phyloP scores from a whole-genome alignment of 2,329 filamentous ascomycete genomes.

The Ceratocystis alfenasii region DNA sequence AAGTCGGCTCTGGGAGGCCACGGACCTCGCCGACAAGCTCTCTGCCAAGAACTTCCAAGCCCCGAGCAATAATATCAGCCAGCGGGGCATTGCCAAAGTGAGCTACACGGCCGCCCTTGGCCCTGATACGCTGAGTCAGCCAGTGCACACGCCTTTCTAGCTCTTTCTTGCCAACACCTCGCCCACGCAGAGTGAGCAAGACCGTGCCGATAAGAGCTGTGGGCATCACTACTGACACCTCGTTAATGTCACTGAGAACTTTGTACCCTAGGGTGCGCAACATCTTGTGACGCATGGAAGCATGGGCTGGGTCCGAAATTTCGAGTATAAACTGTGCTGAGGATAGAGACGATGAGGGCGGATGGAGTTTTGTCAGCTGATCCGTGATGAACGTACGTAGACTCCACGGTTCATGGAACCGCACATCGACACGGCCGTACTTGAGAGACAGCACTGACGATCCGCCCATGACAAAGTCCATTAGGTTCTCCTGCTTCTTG shows the following conservation, averaged over 20 bases:
- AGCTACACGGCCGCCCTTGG: slow-evolving; percentile 82
- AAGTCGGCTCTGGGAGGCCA: slow-evolving; percentile 78
- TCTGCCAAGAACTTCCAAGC: slow-evolving; percentile 80
- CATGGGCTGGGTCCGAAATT: slow-evolving; percentile 32
- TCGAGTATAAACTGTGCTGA: slow-evolving; percentile 32
- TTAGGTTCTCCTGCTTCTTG: slow-evolving; percentile 88
- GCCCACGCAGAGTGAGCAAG: slow-evolving; percentile 75
- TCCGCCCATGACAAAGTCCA: slow-evolving; percentile 71
- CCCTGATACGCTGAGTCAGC: slow-evolving; percentile 68
- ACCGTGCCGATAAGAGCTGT: slow-evolving; percentile 93
- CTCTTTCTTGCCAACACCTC: slow-evolving; percentile 80
- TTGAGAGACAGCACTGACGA: slow-evolving; percentile 82
- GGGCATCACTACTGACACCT: slow-evolving; percentile 94
- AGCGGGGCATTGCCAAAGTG: slow-evolving; percentile 78
- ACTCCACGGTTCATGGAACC: slow-evolving; percentile 96
- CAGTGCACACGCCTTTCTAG: slow-evolving; percentile 79
- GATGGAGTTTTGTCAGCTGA: slow-evolving; percentile 42
- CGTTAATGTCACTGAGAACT: slow-evolving; percentile 87
- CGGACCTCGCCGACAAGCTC: slow-evolving; percentile 72
- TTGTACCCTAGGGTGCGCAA: slow-evolving; percentile 82
- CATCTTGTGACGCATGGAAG: slow-evolving; percentile 54
- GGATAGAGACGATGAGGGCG: slow-evolving; percentile 33
- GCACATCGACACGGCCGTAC: slow-evolving; percentile 82
- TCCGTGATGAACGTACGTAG: slow-evolving; percentile 67
- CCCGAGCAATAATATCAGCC: slow-evolving; percentile 72